Percentiles rank a stretch among this genome's conserved stretches.
phyloP scores from a whole-genome alignment of 192 early-diverging fungal species.

The Gaertneriomyces semiglobifer region DNA sequence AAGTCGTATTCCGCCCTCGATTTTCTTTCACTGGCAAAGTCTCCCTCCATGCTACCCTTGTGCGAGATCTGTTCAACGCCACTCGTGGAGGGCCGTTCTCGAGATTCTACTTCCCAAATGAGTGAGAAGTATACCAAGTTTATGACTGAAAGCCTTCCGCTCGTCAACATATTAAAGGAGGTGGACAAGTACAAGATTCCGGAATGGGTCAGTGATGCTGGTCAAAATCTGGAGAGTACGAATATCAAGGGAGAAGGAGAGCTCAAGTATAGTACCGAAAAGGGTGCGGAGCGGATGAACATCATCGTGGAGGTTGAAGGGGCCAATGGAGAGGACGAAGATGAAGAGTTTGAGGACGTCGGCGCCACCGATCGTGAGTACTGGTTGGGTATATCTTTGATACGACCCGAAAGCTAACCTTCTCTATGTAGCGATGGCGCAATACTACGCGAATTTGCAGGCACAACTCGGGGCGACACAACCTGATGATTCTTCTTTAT shows the following conservation, averaged over 20 bases:
- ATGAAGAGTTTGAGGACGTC: conserved; percentile 13
- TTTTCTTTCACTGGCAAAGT: conserved; percentile 11
- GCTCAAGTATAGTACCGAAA: conserved; percentile 10
- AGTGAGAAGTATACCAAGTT: conserved; percentile 38
- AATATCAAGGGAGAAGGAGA: not conserved
- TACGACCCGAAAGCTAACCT: not conserved
- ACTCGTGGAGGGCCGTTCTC: conserved; percentile 13
- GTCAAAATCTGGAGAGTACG: not conserved
- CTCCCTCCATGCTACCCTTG: conserved; percentile 23
- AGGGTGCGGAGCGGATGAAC: conserved; percentile 13
- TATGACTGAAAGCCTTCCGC: conserved; percentile 38
- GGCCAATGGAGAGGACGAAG: conserved; percentile 10
- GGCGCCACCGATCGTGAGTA: not conserved
- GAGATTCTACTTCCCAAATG: conserved; percentile 14
- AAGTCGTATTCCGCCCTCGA: conserved; percentile 28
- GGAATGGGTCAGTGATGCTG: conserved; percentile 25
- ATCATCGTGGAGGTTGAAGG: conserved; percentile 29
- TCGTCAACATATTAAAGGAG: conserved; percentile 39
- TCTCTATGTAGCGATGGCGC: conserved; percentile 12
- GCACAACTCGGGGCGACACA: not conserved
- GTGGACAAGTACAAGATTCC: conserved; percentile 39
- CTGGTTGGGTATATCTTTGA: not conserved
- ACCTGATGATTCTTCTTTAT: not conserved
- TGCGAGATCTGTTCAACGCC: conserved; percentile 19
- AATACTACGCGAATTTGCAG: conserved; percentile 17